A percentile compares a stretch with the other conserved stretches of the same genome.
Evolutionary conservation across 1,284 basidiomycete genomes (phyloP).

Genomic region (Leucoagaricus sp.): DNA sequence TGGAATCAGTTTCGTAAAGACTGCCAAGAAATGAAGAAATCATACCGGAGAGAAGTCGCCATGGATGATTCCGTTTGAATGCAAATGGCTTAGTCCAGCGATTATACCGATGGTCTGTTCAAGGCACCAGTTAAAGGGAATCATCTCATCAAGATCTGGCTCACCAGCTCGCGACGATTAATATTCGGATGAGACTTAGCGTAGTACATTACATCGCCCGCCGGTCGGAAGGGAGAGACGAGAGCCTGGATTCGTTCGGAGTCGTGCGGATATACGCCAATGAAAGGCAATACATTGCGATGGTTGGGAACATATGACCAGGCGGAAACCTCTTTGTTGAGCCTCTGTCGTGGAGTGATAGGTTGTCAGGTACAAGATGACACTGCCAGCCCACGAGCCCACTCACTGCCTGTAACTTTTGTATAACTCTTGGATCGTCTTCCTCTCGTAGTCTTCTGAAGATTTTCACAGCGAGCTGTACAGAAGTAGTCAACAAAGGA

Average conservation of each 20-base stretch:
- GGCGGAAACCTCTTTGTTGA: not conserved
- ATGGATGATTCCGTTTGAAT: not conserved
- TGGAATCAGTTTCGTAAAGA: not conserved
- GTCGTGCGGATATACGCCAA: not conserved
- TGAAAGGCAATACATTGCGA: conserved; percentile 9
- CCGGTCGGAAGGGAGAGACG: conserved; percentile 5
- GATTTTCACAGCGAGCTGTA: conserved; percentile 4
- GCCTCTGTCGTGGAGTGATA: not conserved
- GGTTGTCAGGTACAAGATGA: not conserved
- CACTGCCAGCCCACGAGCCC: no score
- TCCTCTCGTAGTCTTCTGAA: not conserved
- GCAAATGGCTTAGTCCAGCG: conserved; percentile 1
- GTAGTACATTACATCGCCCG: not conserved
- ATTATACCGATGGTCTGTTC: not conserved
- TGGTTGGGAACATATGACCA: not conserved
- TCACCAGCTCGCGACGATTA: not conserved
- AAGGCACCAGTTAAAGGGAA: not conserved
- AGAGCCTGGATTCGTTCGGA: not conserved
- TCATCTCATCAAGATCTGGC: not conserved
- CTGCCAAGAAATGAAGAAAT: not conserved
- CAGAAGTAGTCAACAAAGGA: not conserved
- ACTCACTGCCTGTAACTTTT: not conserved
- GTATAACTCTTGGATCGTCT: not conserved
- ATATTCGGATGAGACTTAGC: not conserved
- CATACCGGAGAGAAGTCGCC: conserved; percentile 7